Evolutionary conservation across 192 early-diverging fungal genomes (phyloP).

Genomic region (Diversispora epigaea): DNA sequence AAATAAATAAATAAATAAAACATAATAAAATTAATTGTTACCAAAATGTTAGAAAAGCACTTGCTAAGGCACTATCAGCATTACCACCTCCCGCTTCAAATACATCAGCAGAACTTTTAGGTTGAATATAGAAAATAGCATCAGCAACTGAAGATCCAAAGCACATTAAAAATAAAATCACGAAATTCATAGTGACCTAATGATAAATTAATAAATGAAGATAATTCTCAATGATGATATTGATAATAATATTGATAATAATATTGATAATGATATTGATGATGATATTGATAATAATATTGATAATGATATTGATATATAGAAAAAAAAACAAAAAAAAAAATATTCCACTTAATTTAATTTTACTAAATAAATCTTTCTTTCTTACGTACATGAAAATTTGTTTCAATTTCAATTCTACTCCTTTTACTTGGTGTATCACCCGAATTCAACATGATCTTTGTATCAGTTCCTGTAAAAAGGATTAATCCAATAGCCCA

Average conservation of each 20-base stretch:
- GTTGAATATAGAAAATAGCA: conserved; percentile 59
- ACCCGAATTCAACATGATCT: conserved; percentile 95
- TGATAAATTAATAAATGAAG: conserved; percentile 12
- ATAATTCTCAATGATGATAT: background rate
- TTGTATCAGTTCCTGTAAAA: conserved; percentile 93
- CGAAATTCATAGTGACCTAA: conserved; percentile 78
- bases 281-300: too few relatives aligned
- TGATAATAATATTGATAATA: too few relatives aligned
- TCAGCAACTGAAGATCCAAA: conserved; percentile 66
- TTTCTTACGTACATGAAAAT: conserved; percentile 67
- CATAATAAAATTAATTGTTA: conserved; percentile 13
- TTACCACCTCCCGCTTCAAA: conserved; percentile 53
- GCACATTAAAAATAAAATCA: conserved; percentile 72
- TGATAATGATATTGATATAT: too few relatives aligned
- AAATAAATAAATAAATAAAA: background rate
- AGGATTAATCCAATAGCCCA: conserved; percentile 85
- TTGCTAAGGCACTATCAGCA: conserved; percentile 50
- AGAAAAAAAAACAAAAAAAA: too few relatives aligned
- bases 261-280: too few relatives aligned
- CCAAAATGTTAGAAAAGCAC: conserved; percentile 75
- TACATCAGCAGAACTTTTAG: conserved; percentile 48
- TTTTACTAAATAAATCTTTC: too few relatives aligned
- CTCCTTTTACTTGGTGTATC: conserved; percentile 90
- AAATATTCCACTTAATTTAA: too few relatives aligned
- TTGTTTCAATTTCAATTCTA: conserved; percentile 87